Evolutionary conservation across 2,329 filamentous ascomycete species (phyloP), one percentile per base, ranked within the genome.

Genomic region (Thelonectria rubi): DNA sequence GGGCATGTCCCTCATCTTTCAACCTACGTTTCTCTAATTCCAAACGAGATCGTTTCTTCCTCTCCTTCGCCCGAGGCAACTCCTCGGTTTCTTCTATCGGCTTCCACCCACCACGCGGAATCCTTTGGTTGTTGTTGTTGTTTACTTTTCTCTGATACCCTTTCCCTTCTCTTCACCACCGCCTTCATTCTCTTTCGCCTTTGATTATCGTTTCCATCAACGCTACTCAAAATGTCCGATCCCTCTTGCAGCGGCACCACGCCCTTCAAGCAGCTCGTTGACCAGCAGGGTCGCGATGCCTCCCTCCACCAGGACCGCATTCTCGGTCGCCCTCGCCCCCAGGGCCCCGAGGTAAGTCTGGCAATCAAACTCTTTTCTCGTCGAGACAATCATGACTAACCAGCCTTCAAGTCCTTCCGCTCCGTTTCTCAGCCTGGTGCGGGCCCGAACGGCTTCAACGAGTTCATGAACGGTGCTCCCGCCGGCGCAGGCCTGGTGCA

Each of bases 261-360:
- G 50, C 78, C 79, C 37, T 80, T 81, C 57, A 81, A 81, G 72
- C 76, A 74, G 12, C 73, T 81, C 43, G 68, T 78, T 18, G 77
- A 81, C 9, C 78, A 81, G 40, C 78, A 81, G 52, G 72, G 73
- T n/a, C 75, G 75, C 46, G 78, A 81, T 67, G 72, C 74, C 50
- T 78, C 77, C 65, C 76, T 77, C 53, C 78, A 79, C 15, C 78
- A 80, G 63, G 78, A 80, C 63, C 73, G 77, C n/a, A 67, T 79
- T 17, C 65, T 75, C 53, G 69, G 74, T 60, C 72, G 70, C 56
- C 54, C 67, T n/a, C 69, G 69, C 32, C 58, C 68, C 21, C 71
- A 72, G 40, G 61, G 69, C 18, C 71, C 71, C 49, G 66, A 68
- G 61, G 77, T 79, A 72, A 70, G 45, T 47, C n/a, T 4, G 11